These are phyloP conservation scores for Nymphaea colorata DNA, from an alignment of 164 flowering plant species.

Conservation along the genomic window DNA sequence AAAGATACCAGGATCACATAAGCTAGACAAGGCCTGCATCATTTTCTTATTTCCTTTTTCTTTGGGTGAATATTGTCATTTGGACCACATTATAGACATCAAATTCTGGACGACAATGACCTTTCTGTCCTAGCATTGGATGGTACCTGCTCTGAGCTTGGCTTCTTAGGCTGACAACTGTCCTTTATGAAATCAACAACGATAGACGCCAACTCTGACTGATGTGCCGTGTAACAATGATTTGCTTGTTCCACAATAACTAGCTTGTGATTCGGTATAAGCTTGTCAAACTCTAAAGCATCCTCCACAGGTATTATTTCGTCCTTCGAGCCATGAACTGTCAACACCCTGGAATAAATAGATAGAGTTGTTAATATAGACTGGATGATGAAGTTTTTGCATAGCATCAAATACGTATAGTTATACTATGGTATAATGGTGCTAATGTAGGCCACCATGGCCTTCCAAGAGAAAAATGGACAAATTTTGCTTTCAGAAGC, in stretches of 20 bases:
- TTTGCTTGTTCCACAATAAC: constrained; percentile 67
- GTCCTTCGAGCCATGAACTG: constrained; percentile 82
- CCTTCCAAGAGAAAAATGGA: no score
- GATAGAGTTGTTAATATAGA: not conserved
- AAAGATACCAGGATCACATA: no score
- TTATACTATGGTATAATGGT: no score
- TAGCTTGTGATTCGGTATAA: constrained; percentile 65
- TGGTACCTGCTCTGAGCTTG: constrained; percentile 3
- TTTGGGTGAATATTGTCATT: no score
- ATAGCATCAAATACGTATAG: not conserved
- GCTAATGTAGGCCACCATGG: no score
- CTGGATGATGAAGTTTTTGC: not conserved
- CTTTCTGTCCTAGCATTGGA: not conserved
- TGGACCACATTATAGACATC: not conserved
- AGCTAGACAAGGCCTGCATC: no score
- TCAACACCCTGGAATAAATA: constrained; percentile 45
- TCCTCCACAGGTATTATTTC: constrained; percentile 60
- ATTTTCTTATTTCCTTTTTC: no score
- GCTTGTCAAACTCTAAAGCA: constrained; percentile 57
- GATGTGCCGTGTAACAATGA: constrained; percentile 54
- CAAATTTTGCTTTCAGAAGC: no score
- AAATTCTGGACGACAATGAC: not conserved
- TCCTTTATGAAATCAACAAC: constrained; percentile 42
- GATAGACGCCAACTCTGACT: constrained; percentile 37
- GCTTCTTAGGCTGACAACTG: constrained; percentile 15